These are phyloP conservation scores for Keithomyces neogunnii DNA, from an alignment of 2,329 filamentous ascomycete genomes.

Conservation along the genomic window DNA sequence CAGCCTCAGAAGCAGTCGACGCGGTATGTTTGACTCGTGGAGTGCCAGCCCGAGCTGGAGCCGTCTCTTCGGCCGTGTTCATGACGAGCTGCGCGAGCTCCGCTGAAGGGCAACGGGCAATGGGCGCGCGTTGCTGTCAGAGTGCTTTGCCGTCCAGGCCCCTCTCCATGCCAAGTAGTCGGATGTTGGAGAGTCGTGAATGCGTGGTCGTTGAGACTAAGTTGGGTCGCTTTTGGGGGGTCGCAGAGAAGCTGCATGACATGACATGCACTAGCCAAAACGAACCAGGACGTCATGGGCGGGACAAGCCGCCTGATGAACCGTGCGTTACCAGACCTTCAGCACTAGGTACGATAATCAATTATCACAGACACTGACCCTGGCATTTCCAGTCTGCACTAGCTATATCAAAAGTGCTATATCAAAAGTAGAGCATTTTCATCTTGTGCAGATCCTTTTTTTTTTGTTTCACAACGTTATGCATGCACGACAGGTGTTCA, in stretches of 20 bases:
- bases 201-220: constrained; percentile 9
- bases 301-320: constrained; percentile 17
- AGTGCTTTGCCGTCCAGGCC: no score
- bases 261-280: background rate
- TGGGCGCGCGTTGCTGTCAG: no score
- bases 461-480: no score
- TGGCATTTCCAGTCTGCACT: background rate
- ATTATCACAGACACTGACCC: background rate
- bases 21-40: constrained; percentile 6
- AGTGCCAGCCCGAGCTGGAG: constrained; percentile 7
- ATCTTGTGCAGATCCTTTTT: no score
- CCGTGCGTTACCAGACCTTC: constrained; percentile 15
- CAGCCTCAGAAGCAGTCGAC: constrained; percentile 11
- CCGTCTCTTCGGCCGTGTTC: constrained; percentile 11
- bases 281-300: constrained; percentile 1
- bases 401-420: no score
- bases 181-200: background rate
- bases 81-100: constrained; percentile 8
- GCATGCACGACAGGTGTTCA: no score
- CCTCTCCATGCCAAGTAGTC: no score
- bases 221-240: constrained; percentile 12
- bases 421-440: no score
- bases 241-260: constrained; percentile 9
- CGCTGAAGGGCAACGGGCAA: background rate
- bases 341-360: background rate